Conservation (phyloP, 78 protist species). For the slime mould (Dictyostelium discoideum) region DNA sequence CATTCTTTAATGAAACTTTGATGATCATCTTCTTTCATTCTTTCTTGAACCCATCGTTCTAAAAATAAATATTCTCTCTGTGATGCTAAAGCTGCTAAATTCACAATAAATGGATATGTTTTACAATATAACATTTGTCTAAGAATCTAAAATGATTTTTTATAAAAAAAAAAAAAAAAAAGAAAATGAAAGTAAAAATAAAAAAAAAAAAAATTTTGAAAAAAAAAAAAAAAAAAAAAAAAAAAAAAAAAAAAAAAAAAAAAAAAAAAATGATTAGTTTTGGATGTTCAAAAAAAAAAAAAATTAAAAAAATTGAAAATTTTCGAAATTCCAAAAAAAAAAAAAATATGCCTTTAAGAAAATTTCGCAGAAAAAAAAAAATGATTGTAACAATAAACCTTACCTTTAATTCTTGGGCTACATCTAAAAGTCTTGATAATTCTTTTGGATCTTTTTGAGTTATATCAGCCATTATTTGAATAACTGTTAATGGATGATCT, state of each 20-base stretch:
- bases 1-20: conserved; percentile 69
- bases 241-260: background rate
- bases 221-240: background rate
- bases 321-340: background rate
- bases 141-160: conserved; percentile 7
- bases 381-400: background rate
- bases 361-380: background rate
- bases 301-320: background rate
- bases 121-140: conserved; percentile 47
- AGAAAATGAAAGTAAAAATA: background rate
- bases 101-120: conserved; percentile 85
- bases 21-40: conserved; percentile 48
- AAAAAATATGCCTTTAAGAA: background rate
- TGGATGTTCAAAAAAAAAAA: background rate
- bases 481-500: conserved; percentile 70
- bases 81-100: conserved; percentile 90
- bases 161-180: too few relatives aligned
- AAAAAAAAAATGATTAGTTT: background rate
- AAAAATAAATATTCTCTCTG: conserved; percentile 89
- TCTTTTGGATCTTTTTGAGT: conserved; percentile 53
- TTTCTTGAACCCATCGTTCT: conserved; percentile 87
- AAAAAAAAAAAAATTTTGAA: background rate
- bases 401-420: conserved; percentile 82
- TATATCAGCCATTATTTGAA: conserved; percentile 81
- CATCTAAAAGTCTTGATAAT: conserved; percentile 85